phyloP scores from a whole-genome alignment of 176 grass and related monocot genomes.

The Oryza rufipogon region DNA sequence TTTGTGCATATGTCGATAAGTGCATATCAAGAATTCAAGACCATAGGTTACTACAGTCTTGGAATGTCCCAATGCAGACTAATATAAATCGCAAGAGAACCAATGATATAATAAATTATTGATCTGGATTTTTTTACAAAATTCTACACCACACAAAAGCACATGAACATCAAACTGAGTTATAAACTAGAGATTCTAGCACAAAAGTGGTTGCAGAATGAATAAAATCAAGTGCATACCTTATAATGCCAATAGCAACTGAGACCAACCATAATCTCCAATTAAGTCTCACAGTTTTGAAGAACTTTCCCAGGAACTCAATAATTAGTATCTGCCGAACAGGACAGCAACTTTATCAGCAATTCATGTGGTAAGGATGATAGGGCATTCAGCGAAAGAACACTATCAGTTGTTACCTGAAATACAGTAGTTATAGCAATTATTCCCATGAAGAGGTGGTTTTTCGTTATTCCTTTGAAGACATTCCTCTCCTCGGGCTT shows the following conservation, averaged over 20 bases:
- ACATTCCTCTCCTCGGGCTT: constrained; percentile 89
- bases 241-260: constrained; percentile 71
- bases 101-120: neutral
- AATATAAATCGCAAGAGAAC: neutral
- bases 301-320: constrained; percentile 92
- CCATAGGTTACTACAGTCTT: neutral
- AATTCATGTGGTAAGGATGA: constrained; percentile 15
- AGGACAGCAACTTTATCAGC: constrained; percentile 9
- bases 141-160: constrained; percentile 1
- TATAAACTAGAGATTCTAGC: neutral
- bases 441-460: constrained; percentile 80
- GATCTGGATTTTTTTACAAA: neutral
- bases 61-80: neutral
- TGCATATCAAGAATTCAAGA: neutral
- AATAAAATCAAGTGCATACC: constrained; percentile 49
- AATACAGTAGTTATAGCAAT: constrained; percentile 68
- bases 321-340: constrained; percentile 78
- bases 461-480: constrained; percentile 80
- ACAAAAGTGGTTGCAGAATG: constrained; percentile 4
- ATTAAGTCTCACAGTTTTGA: constrained; percentile 82
- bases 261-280: constrained; percentile 90
- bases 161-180: neutral
- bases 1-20: neutral
- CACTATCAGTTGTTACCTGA: constrained; percentile 60
- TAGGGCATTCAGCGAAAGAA: constrained; percentile 22